These are phyloP conservation scores for Penicillium sp. DNA, from an alignment of 2,329 filamentous ascomycete species.

Conservation along the genomic window DNA sequence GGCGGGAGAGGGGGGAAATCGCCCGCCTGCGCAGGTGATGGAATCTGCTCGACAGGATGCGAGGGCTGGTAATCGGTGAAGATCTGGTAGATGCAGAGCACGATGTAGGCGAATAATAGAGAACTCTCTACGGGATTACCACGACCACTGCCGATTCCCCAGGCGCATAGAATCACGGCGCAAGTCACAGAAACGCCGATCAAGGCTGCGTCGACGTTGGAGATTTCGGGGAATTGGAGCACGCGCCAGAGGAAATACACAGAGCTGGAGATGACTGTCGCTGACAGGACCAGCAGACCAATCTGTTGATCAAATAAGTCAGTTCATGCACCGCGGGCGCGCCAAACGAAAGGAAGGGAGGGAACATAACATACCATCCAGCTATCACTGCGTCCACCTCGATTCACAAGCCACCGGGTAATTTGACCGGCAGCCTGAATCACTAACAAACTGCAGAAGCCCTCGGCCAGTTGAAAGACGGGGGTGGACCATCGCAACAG, in stretches of 20 bases:
- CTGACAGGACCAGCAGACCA: constrained; percentile 81
- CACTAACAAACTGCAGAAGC: constrained; percentile 93
- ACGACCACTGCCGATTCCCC: constrained; percentile 90
- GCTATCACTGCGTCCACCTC: constrained; percentile 82
- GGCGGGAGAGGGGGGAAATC: constrained; percentile 96
- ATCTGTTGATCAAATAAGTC: constrained; percentile 62
- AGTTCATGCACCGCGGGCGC: neutral
- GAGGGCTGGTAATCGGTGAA: constrained; percentile 97
- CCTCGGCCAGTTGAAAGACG: constrained; percentile 90
- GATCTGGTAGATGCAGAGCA: constrained; percentile 98
- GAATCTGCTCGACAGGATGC: constrained; percentile 60
- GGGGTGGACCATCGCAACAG: constrained; percentile 87
- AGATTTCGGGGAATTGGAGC: constrained; percentile 88
- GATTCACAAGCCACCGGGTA: constrained; percentile 91
- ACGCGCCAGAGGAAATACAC: constrained; percentile 97
- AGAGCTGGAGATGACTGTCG: constrained; percentile 88
- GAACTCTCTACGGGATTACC: constrained; percentile 96
- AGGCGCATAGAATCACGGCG: constrained; percentile 87
- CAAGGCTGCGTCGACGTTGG: constrained; percentile 86
- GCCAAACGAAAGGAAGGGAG: constrained; percentile 2
- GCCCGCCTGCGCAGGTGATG: constrained; percentile 59
- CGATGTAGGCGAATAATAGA: constrained; percentile 92
- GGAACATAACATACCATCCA: constrained; percentile 77
- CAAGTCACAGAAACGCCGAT: constrained; percentile 94
- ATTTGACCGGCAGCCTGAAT: constrained; percentile 96